Evolutionary conservation across 768 basidiomycete species (phyloP).

Genomic region (Agrocybe pediades): DNA sequence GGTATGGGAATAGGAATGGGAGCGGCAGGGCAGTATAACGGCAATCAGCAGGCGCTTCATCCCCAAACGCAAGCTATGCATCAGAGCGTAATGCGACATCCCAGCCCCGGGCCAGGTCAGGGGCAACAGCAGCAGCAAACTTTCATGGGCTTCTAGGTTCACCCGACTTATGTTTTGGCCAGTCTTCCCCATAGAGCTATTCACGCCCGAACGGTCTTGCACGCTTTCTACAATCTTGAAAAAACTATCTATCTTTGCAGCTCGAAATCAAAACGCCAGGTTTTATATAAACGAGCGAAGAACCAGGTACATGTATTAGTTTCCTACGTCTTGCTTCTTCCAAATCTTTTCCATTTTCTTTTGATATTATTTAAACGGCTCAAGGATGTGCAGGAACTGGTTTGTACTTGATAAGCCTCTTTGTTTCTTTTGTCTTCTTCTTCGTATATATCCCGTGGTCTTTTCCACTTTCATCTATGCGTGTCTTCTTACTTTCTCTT

Average conservation of each 20-base stretch:
- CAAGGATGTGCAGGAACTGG: not conserved
- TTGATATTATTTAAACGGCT: constrained; percentile 6
- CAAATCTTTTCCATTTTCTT: not conserved
- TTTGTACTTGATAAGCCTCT: not conserved
- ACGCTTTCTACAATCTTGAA: not conserved
- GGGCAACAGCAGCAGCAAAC: constrained; percentile 22
- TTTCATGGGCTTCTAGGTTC: constrained; percentile 15
- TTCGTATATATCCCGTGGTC: not conserved
- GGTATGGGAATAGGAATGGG: constrained; percentile 54
- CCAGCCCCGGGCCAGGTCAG: constrained; percentile 59
- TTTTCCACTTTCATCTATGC: constrained; percentile 5
- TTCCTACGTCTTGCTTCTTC: not conserved
- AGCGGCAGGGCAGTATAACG: constrained; percentile 51
- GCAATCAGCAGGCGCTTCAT: constrained; percentile 28
- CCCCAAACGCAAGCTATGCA: constrained; percentile 76
- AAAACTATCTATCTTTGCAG: not conserved
- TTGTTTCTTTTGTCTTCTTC: not conserved
- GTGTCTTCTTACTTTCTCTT: constrained; percentile 1
- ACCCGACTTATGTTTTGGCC: too few relatives aligned
- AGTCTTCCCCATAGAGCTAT: too few relatives aligned
- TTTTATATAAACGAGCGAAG: not conserved
- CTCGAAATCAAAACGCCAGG: not conserved
- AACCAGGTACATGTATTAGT: not conserved
- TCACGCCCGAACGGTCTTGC: too few relatives aligned
- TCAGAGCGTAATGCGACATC: constrained; percentile 82